Percentiles rank a stretch among this genome's conserved stretches.
These are phyloP conservation scores for Chlorella variabilis DNA, from an alignment of 163 green algal genomes.

Conservation along the genomic window DNA sequence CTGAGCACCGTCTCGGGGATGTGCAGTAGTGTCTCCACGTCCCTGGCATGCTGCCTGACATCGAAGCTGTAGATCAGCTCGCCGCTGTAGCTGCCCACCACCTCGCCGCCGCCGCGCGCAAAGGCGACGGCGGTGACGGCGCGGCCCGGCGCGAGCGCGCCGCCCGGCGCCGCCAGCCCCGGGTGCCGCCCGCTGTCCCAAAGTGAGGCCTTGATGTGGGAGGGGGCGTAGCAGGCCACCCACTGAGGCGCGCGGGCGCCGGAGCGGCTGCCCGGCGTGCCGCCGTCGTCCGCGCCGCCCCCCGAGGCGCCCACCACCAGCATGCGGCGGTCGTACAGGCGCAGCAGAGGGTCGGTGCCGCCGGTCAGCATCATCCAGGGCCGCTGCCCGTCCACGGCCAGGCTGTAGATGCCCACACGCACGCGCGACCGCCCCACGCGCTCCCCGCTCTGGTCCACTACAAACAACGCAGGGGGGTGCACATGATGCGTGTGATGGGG, in stretches of 20 bases:
- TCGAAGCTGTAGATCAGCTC: slow-evolving; percentile 42
- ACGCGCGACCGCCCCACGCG: slow-evolving; percentile 20
- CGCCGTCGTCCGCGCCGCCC: not conserved
- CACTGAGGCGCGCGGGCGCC: slow-evolving; percentile 13
- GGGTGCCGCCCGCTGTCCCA: slow-evolving; percentile 2
- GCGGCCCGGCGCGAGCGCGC: not conserved
- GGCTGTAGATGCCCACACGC: slow-evolving; percentile 22
- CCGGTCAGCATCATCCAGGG: slow-evolving; percentile 44
- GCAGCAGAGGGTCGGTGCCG: slow-evolving; percentile 30
- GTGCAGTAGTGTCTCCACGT: slow-evolving; percentile 33
- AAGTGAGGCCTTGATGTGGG: slow-evolving; percentile 25
- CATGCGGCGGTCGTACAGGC: slow-evolving; percentile 47
- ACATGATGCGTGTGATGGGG: too few species aligned
- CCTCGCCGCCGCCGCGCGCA: slow-evolving; percentile 24
- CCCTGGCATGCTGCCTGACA: slow-evolving; percentile 2
- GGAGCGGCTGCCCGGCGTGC: too few species aligned
- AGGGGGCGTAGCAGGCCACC: slow-evolving; percentile 31
- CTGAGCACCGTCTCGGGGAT: slow-evolving; percentile 23
- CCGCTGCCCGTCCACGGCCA: slow-evolving; percentile 32
- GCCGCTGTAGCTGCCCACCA: slow-evolving; percentile 36
- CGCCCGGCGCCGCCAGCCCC: not conserved
- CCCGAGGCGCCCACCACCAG: not conserved
- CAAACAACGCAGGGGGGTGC: too few species aligned
- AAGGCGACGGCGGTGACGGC: slow-evolving; percentile 27
- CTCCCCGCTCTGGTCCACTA: slow-evolving; percentile 44